Evolutionary conservation across 371 early-diverging fungal species (phyloP).

Genomic region (Circinella umbellata): DNA sequence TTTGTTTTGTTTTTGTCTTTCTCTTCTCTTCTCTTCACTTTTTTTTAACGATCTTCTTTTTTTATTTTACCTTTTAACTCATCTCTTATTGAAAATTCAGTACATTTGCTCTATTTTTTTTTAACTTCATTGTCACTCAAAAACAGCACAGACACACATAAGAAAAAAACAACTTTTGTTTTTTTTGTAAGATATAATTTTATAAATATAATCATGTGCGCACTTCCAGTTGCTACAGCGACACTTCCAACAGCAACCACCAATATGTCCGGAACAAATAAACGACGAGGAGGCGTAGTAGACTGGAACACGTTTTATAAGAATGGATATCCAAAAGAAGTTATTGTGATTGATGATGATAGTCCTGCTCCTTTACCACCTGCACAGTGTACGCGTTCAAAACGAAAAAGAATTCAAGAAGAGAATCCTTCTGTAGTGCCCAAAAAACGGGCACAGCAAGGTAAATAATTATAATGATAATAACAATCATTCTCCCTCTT

Average conservation of each 20-base stretch:
- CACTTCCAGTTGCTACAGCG: conserved; percentile 4
- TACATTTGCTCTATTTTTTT: not conserved
- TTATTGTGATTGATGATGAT: conserved; percentile 68
- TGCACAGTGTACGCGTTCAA: conserved; percentile 9
- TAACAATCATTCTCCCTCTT: too few species aligned
- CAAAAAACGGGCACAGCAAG: not conserved
- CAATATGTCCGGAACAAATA: not conserved
- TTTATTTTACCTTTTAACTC: not conserved
- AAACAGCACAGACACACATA: not conserved
- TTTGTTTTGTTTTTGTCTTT: not conserved
- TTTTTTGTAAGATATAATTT: not conserved
- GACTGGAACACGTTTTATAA: conserved; percentile 62
- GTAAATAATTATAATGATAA: not conserved
- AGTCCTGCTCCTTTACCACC: conserved; percentile 54
- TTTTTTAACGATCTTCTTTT: not conserved
- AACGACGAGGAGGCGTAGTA: conserved; percentile 21
- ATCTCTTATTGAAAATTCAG: too few species aligned
- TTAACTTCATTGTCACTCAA: not conserved
- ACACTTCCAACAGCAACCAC: conserved; percentile 1
- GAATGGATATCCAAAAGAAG: conserved; percentile 61
- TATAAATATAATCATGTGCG: not conserved
- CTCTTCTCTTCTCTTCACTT: conserved; percentile 6
- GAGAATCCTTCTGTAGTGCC: not conserved
- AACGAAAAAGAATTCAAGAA: not conserved
- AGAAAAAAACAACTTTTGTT: not conserved